A percentile compares a stretch with the other conserved stretches of the same genome.
These are phyloP conservation scores for Suillus cothurnatus DNA, from an alignment of 768 basidiomycete species.

Conservation along the genomic window DNA sequence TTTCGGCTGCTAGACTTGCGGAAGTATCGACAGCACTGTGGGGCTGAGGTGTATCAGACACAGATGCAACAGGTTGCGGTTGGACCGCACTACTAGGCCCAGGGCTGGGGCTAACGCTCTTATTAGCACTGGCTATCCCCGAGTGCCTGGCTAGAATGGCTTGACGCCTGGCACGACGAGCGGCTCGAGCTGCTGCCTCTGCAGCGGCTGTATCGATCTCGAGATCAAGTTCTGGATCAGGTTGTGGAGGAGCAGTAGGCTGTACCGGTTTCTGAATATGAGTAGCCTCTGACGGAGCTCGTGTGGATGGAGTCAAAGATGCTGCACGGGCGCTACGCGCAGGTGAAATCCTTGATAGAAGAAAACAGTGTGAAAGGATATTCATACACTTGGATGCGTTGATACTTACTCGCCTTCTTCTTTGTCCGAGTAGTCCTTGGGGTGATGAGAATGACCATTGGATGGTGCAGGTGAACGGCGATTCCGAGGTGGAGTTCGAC, in stretches of 20 bases:
- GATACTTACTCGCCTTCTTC: conserved; percentile 94
- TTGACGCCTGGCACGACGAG: conserved; percentile 68
- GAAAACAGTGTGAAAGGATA: conserved; percentile 14
- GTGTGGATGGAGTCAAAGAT: conserved; percentile 28
- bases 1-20: conserved; percentile 18
- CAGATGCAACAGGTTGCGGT: conserved; percentile 55
- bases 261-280: conserved; percentile 14
- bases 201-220: conserved; percentile 54
- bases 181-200: conserved; percentile 65
- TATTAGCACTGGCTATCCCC: conserved; percentile 44
- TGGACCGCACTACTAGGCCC: conserved; percentile 75
- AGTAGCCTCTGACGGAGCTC: conserved; percentile 20
- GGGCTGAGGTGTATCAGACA: conserved; percentile 67
- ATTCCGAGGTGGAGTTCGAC: conserved; percentile 20
- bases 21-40: conserved; percentile 45
- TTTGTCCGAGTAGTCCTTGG: conserved; percentile 55
- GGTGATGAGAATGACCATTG: conserved; percentile 25
- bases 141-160: conserved; percentile 82
- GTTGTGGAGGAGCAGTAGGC: conserved; percentile 26
- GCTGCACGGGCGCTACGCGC: conserved; percentile 35
- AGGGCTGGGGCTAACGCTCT: conserved; percentile 56
- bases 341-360: conserved; percentile 63
- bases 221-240: conserved; percentile 49
- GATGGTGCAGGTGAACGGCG: conserved; percentile 12
- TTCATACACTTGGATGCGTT: conserved; percentile 1